A percentile compares a stretch with the other conserved stretches of the same genome.
phyloP scores from a whole-genome alignment of 257 asterid species.

The Lavandula angustifolia region DNA sequence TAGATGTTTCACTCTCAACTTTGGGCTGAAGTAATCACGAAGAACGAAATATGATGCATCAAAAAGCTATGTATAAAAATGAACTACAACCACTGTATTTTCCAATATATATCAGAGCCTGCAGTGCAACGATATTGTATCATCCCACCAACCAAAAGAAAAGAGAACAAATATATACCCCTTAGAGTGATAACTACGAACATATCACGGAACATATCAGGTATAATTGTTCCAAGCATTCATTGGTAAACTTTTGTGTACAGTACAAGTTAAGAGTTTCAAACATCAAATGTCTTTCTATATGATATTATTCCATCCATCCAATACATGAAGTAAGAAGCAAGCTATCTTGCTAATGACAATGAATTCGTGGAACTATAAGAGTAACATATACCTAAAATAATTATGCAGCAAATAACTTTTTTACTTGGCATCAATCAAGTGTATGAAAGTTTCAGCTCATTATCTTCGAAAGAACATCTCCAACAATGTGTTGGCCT shows the following conservation, averaged over 20 bases:
- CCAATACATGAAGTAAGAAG: not conserved
- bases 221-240: not conserved
- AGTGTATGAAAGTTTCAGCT: not conserved
- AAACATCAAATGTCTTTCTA: not conserved
- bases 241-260: not conserved
- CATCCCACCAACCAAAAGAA: not conserved
- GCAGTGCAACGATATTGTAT: too few relatives aligned
- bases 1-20: too few relatives aligned
- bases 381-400: conserved; percentile 13
- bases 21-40: too few relatives aligned
- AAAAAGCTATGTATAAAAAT: too few relatives aligned
- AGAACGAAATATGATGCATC: too few relatives aligned
- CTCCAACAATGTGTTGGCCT: not conserved
- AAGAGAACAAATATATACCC: too few relatives aligned
- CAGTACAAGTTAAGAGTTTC: not conserved
- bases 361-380: not conserved
- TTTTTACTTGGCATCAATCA: conserved; percentile 15
- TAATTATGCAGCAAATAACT: conserved; percentile 18
- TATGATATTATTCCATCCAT: not conserved
- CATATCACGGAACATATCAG: too few relatives aligned
- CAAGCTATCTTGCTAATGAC: not conserved
- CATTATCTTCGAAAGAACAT: not conserved
- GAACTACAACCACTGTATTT: too few relatives aligned
- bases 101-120: too few relatives aligned
- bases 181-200: too few relatives aligned